These are phyloP conservation scores for Diaporthe ilicicola DNA, from an alignment of 2,329 filamentous ascomycete species.

Conservation along the genomic window DNA sequence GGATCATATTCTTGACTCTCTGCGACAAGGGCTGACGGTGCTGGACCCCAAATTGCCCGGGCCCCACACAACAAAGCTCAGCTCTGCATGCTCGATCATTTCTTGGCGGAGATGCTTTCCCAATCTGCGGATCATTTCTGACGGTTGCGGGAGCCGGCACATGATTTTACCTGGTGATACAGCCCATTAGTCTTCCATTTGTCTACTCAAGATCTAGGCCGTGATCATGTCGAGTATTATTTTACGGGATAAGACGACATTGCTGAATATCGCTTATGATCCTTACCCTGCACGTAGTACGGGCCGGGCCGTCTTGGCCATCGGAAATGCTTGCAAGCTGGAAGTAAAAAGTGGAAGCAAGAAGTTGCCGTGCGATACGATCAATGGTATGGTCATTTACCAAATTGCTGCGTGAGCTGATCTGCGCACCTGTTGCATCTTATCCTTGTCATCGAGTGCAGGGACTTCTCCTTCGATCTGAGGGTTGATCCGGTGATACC, in stretches of 20 bases:
- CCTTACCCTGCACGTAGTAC: conserved; percentile 11
- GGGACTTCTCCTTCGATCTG: conserved; percentile 6
- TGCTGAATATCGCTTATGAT: neutral
- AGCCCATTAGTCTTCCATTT: neutral
- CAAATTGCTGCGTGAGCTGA: neutral
- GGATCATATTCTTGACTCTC: conserved; percentile 15
- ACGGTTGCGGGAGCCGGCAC: conserved; percentile 20
- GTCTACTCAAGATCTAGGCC: neutral
- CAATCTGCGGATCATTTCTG: neutral
- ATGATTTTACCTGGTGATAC: conserved; percentile 21
- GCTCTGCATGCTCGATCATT: conserved; percentile 10
- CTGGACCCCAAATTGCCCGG: neutral
- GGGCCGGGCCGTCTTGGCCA: neutral
- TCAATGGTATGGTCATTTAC: neutral
- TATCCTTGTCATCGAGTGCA: conserved; percentile 29
- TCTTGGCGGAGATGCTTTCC: conserved; percentile 2
- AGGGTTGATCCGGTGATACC: conserved; percentile 24
- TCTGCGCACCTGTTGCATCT: conserved; percentile 20
- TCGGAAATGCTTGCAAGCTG: conserved; percentile 19
- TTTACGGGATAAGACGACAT: no score
- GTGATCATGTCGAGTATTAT: no score
- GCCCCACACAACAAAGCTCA: conserved; percentile 14
- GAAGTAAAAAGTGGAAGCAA: conserved; percentile 29
- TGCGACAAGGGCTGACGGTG: neutral
- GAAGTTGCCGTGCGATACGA: conserved; percentile 24